Conservation (phyloP, 345 rosid species). For the Gossypium rotundifolium region DNA sequence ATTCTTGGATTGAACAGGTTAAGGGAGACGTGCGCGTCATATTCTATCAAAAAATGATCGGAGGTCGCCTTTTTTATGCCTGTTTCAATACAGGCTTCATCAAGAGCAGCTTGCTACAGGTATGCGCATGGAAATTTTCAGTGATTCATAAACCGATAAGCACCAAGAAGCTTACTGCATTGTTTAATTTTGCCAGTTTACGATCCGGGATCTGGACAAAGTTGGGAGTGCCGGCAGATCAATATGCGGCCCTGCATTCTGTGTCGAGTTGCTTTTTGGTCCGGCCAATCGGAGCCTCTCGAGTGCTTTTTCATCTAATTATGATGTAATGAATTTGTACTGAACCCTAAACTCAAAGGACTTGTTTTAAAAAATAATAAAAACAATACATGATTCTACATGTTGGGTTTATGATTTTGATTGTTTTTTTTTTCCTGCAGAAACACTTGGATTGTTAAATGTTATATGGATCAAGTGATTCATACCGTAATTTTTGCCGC, state of each 20-base stretch:
- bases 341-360: not conserved
- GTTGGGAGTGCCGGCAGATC: conserved; percentile 66
- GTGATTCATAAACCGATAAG: not conserved
- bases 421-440: not conserved
- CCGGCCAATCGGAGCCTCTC: conserved; percentile 52
- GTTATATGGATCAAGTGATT: not conserved
- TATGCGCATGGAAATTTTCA: conserved; percentile 11
- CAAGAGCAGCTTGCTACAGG: conserved; percentile 78
- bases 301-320: not conserved
- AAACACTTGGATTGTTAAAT: not conserved
- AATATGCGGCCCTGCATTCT: conserved; percentile 67
- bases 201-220: conserved; percentile 65
- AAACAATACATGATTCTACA: not conserved
- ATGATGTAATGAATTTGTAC: conserved; percentile 3
- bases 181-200: conserved; percentile 42
- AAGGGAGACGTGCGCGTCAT: conserved; percentile 70
- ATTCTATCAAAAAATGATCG: conserved; percentile 83
- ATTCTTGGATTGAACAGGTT: conserved; percentile 35
- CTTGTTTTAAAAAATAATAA: not conserved
- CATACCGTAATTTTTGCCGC: not conserved
- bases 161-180: not conserved
- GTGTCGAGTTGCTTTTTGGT: conserved; percentile 79
- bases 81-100: conserved; percentile 92
- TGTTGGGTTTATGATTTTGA: not conserved
- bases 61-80: conserved; percentile 79